These are phyloP conservation scores for Tylopilus cervinicoccineus DNA, from an alignment of 768 basidiomycete species.

Conservation along the genomic window DNA sequence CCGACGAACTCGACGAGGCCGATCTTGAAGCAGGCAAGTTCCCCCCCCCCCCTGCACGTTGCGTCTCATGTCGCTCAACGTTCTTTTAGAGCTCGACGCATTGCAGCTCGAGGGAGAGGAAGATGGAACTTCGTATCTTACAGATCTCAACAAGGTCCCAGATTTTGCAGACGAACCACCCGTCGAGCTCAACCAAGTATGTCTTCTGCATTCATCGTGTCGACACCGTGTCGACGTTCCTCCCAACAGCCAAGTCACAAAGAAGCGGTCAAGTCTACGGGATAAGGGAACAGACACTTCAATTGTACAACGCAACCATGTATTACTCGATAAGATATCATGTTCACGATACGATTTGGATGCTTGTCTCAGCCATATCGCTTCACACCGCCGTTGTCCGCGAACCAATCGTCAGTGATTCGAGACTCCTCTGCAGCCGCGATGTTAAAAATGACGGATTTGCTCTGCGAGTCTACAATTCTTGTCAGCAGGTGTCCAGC, in stretches of 20 bases:
- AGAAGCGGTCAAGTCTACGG: conserved; percentile 57
- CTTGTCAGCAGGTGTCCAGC: conserved; percentile 1
- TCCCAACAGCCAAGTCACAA: conserved; percentile 39
- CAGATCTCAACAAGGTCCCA: conserved; percentile 81
- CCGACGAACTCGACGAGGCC: conserved; percentile 96
- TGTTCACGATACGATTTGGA: not conserved
- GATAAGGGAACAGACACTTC: conserved; percentile 12
- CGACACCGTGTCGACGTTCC: not conserved
- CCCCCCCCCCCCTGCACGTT: not conserved
- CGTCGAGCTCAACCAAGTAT: conserved; percentile 60
- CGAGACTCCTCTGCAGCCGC: conserved; percentile 57
- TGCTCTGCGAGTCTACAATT: conserved; percentile 73
- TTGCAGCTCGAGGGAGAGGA: conserved; percentile 90
- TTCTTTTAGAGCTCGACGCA: conserved; percentile 80
- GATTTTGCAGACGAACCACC: conserved; percentile 92
- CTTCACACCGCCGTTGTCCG: conserved; percentile 45
- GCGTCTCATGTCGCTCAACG: conserved; percentile 1
- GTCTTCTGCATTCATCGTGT: conserved; percentile 13
- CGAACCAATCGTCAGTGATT: conserved; percentile 74
- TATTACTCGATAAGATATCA: conserved; percentile 9
- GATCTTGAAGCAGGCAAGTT: conserved; percentile 89
- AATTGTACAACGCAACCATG: conserved; percentile 8
- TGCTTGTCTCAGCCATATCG: conserved; percentile 55
- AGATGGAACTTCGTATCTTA: conserved; percentile 84
- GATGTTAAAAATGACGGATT: conserved; percentile 75